Evolutionary conservation across 2,329 filamentous ascomycete species (phyloP).

Genomic region (Trichoderma simmonsii): DNA sequence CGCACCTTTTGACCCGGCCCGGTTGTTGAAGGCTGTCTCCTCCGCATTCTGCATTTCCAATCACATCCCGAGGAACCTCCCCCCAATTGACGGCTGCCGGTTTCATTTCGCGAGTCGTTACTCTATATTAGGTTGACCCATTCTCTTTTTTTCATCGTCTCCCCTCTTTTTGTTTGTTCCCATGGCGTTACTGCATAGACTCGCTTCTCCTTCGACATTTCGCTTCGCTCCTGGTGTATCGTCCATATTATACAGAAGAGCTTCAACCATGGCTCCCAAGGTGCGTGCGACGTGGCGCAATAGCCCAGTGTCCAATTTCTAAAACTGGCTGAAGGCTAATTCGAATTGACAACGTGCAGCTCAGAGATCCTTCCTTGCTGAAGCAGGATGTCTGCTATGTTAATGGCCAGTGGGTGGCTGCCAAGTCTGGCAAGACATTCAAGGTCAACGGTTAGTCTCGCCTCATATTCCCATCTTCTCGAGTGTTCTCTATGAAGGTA

Average conservation of each 20-base stretch:
- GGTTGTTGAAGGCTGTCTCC: background rate
- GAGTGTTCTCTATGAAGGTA: background rate
- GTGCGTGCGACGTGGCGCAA: constrained; percentile 25
- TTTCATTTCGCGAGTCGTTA: background rate
- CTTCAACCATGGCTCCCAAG: constrained; percentile 49
- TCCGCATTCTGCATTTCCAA: constrained; percentile 17
- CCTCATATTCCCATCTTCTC: too few species aligned
- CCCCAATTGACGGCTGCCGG: background rate
- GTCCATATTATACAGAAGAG: constrained; percentile 34
- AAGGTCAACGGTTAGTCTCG: constrained; percentile 65
- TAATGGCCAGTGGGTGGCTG: constrained; percentile 87
- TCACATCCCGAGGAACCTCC: background rate
- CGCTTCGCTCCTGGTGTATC: constrained; percentile 32
- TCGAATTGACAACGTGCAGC: constrained; percentile 40
- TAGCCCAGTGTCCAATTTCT: background rate
- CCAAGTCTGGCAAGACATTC: constrained; percentile 87
- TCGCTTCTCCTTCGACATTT: constrained; percentile 29
- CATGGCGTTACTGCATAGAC: constrained; percentile 34
- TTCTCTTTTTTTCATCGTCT: background rate
- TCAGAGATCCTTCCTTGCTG: constrained; percentile 76
- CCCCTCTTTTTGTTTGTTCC: background rate
- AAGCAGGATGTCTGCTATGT: constrained; percentile 81
- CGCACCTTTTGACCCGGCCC: constrained; percentile 8
- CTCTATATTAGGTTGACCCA: background rate
- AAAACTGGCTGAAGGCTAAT: background rate